These are phyloP conservation scores for Dalbergia cultrata DNA, from an alignment of 306 rosid genomes.

Conservation along the genomic window DNA sequence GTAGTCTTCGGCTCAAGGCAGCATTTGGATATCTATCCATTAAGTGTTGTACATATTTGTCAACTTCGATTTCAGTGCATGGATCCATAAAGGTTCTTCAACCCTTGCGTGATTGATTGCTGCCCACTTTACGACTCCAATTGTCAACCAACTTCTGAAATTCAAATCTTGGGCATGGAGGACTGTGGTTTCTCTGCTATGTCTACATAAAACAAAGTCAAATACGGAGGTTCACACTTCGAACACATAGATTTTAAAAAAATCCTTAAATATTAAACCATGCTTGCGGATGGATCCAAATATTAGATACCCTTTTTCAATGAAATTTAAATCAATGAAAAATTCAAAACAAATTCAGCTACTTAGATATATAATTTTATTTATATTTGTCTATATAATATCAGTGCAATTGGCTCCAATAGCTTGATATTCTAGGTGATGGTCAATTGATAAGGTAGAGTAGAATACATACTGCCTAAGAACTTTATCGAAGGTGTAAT, in stretches of 20 bases:
- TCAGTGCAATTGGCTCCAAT: too few species aligned
- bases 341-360: neutral
- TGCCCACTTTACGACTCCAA: neutral
- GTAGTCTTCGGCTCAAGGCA: neutral
- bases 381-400: too few species aligned
- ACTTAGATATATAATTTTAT: neutral
- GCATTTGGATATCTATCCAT: conserved; percentile 3
- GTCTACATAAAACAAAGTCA: neutral
- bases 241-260: neutral
- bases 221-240: neutral
- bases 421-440: neutral
- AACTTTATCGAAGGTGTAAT: neutral
- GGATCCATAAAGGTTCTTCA: neutral
- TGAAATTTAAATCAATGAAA: neutral
- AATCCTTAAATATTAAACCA: neutral
- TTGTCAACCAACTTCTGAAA: neutral
- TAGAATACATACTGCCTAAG: neutral
- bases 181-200: neutral
- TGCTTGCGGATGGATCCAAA: neutral
- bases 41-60: neutral
- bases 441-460: neutral
- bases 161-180: neutral
- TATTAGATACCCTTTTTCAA: neutral
- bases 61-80: conserved; percentile 1
- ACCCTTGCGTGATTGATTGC: conserved; percentile 24